These are phyloP conservation scores for Phytophthora kernoviae DNA, from an alignment of 352 stramenopile species.

Conservation along the genomic window DNA sequence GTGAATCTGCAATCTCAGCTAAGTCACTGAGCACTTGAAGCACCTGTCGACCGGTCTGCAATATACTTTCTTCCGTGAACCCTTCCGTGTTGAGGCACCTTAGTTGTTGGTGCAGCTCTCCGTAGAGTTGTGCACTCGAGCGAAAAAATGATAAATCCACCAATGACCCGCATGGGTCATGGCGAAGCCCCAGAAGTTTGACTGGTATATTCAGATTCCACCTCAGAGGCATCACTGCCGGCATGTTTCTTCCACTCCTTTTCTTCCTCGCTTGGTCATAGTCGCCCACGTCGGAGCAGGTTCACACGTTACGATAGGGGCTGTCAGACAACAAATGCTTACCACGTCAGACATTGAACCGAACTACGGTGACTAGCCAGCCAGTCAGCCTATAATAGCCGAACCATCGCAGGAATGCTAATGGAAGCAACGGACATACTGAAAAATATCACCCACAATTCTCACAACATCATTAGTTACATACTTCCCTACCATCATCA, in stretches of 20 bases:
- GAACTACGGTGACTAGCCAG: conserved; percentile 5
- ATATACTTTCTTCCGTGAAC: conserved; percentile 44
- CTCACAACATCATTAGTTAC: conserved; percentile 23
- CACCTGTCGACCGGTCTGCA: conserved; percentile 33
- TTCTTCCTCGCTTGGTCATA: conserved; percentile 32
- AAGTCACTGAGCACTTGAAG: conserved; percentile 29
- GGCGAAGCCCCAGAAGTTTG: neutral
- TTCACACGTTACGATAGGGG: conserved; percentile 9
- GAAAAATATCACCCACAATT: neutral
- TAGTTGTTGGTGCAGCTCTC: conserved; percentile 43
- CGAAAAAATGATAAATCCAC: conserved; percentile 32
- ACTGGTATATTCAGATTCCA: neutral
- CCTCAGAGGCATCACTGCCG: neutral
- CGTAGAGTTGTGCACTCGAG: conserved; percentile 37
- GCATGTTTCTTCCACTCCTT: conserved; percentile 16
- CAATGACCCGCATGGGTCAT: neutral
- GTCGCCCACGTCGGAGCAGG: conserved; percentile 2
- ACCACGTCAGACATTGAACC: conserved; percentile 4
- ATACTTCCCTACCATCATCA: conserved; percentile 20
- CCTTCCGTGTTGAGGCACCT: conserved; percentile 14
- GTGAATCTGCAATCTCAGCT: conserved; percentile 18
- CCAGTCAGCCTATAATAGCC: conserved; percentile 24
- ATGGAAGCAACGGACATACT: neutral
- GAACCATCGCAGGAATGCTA: neutral
- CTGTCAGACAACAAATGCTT: conserved; percentile 6